Conservation (phyloP, 305 asterid genomes). For the Andrographis paniculata region DNA sequence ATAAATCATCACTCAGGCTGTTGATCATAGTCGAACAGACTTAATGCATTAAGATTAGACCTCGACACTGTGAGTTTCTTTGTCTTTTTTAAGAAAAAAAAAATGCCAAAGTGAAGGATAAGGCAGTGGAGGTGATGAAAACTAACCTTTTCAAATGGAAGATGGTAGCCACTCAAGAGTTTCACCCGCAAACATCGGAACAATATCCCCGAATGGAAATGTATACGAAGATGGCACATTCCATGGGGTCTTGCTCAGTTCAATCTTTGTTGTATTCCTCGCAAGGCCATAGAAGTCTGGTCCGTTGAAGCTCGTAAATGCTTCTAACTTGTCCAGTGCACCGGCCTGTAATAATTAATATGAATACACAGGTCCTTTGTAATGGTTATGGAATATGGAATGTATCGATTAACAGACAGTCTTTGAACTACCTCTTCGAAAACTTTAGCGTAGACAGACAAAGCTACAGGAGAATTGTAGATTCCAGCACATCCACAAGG, state of each 20-base stretch:
- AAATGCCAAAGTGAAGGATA: too few relatives aligned
- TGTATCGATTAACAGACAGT: too few relatives aligned
- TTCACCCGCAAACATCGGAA: slow-evolving; percentile 92
- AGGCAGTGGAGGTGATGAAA: too few relatives aligned
- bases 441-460: slow-evolving; percentile 80
- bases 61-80: too few relatives aligned
- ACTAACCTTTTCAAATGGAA: slow-evolving; percentile 17
- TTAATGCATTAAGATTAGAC: too few relatives aligned
- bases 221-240: slow-evolving; percentile 60
- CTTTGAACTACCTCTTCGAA: slow-evolving; percentile 72
- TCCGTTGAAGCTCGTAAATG: slow-evolving; percentile 89
- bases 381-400: too few relatives aligned
- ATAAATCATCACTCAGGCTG: too few relatives aligned
- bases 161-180: slow-evolving; percentile 71
- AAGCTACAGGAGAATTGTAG: slow-evolving; percentile 84
- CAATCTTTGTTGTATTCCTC: slow-evolving; percentile 57
- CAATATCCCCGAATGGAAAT: slow-evolving; percentile 51
- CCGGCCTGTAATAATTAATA: slow-evolving; percentile 56
- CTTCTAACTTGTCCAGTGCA: slow-evolving; percentile 82
- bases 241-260: slow-evolving; percentile 59
- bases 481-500: slow-evolving; percentile 94
- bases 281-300: slow-evolving; percentile 89
- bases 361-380: slow-evolving; percentile 2
- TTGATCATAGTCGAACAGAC: too few relatives aligned
- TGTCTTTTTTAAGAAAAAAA: too few relatives aligned